Percentiles rank a stretch among this genome's conserved stretches.
Conservation (phyloP, 2,329 filamentous ascomycete genomes). For the Trichoderma atroviride region DNA sequence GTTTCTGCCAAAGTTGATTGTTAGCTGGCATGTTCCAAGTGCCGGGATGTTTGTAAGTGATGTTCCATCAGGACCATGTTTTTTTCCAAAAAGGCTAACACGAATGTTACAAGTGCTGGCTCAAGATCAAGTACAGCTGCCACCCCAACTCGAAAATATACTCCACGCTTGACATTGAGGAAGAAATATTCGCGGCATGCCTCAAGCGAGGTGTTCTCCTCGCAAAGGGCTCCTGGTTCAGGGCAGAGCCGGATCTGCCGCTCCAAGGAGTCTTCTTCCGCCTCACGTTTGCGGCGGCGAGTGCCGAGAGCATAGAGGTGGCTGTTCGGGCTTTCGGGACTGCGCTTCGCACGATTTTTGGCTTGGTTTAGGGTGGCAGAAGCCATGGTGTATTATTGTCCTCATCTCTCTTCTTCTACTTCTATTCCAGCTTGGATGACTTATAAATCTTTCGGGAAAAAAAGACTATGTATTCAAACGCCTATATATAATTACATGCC, state of each 20-base stretch:
- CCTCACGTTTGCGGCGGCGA: slow-evolving; percentile 84
- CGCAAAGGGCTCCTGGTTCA: slow-evolving; percentile 89
- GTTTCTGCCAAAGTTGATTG: slow-evolving; percentile 73
- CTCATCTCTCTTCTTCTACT: background rate
- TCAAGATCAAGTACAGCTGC: slow-evolving; percentile 65
- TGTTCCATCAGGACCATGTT: background rate
- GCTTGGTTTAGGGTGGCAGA: too few species aligned
- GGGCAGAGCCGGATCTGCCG: slow-evolving; percentile 66
- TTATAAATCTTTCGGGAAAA: background rate
- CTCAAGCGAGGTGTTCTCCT: slow-evolving; percentile 78
- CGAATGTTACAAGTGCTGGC: slow-evolving; percentile 63
- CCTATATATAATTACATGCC: background rate
- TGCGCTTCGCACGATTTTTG: slow-evolving; percentile 45
- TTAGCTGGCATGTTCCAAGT: slow-evolving; percentile 75
- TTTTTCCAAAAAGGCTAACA: background rate
- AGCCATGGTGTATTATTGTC: background rate
- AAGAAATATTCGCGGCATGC: slow-evolving; percentile 78
- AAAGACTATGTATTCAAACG: background rate
- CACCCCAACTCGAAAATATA: slow-evolving; percentile 63
- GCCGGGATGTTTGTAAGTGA: slow-evolving; percentile 90
- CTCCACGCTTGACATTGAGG: slow-evolving; percentile 70
- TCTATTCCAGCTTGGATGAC: background rate
- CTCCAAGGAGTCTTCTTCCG: slow-evolving; percentile 79
- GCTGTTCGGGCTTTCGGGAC: slow-evolving; percentile 76
- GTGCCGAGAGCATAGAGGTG: slow-evolving; percentile 67